phyloP scores from a whole-genome alignment of 1,284 basidiomycete genomes.

The Somion occarium region DNA sequence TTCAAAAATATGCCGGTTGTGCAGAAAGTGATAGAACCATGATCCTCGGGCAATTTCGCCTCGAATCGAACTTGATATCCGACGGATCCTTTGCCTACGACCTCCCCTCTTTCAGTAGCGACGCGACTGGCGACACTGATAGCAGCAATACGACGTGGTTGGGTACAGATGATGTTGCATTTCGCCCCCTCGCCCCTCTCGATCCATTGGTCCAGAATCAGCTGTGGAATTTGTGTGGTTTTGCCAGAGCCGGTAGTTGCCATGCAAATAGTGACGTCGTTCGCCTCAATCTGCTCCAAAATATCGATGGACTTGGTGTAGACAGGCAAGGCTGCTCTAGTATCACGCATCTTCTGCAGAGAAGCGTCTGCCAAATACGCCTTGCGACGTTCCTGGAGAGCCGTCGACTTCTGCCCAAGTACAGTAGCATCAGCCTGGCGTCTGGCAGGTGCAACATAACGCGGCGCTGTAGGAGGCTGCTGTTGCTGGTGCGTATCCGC shows the following conservation, averaged over 20 bases:
- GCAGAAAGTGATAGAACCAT: conserved; percentile 91
- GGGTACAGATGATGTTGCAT: conserved; percentile 94
- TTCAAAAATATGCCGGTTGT: conserved; percentile 92
- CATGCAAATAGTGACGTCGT: conserved; percentile 92
- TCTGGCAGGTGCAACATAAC: conserved; percentile 19
- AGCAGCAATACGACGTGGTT: conserved; percentile 89
- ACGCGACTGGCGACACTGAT: conserved; percentile 93
- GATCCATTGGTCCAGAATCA: conserved; percentile 87
- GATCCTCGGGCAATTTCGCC: conserved; percentile 69
- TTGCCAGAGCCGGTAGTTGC: conserved; percentile 96
- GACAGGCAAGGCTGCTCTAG: conserved; percentile 72
- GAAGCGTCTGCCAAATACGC: conserved; percentile 62
- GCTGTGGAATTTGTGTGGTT: conserved; percentile 93
- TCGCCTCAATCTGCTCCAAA: conserved; percentile 65
- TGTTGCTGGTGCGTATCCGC: conserved; percentile 9
- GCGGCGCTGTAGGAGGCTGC: conserved; percentile 6
- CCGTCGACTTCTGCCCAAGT: conserved; percentile 53
- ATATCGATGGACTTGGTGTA: conserved; percentile 63
- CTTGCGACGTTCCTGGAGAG: conserved; percentile 51
- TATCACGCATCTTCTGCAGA: conserved; percentile 64
- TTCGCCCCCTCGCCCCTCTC: conserved; percentile 72
- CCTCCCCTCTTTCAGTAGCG: conserved; percentile 84
- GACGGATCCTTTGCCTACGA: conserved; percentile 63
- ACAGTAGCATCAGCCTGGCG: conserved; percentile 24
- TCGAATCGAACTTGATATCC: conserved; percentile 97